Conservation (phyloP, 148 eudicot species). For the Amaranthus palmeri region DNA sequence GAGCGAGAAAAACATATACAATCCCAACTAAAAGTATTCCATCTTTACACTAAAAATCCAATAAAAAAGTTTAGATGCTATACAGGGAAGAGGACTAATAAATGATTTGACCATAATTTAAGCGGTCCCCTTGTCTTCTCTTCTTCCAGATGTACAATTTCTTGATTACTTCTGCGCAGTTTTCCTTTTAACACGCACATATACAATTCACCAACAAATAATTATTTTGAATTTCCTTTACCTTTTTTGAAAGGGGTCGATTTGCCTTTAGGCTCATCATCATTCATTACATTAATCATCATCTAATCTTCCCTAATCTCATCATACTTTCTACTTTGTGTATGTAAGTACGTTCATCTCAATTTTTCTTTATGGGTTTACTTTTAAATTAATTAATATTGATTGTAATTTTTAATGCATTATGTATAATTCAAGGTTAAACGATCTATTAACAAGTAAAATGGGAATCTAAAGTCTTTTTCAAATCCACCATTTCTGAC, state of each 20-base stretch:
- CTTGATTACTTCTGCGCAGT: background rate
- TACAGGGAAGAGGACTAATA: background rate
- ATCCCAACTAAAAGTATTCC: background rate
- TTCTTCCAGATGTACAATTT: slow-evolving; percentile 5
- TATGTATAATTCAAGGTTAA: background rate
- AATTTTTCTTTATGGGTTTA: background rate
- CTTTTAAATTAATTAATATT: background rate
- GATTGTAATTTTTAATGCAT: slow-evolving; percentile 12
- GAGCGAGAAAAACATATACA: background rate
- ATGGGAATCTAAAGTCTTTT: slow-evolving; percentile 13
- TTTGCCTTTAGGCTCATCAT: slow-evolving; percentile 17
- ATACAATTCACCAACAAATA: background rate
- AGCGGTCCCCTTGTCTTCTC: slow-evolving; percentile 20
- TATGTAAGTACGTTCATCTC: slow-evolving; percentile 9
- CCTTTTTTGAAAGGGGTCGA: background rate
- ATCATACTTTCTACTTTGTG: slow-evolving; percentile 6
- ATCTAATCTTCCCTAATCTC: background rate
- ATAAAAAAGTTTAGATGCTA: no score
- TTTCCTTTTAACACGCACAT: background rate
- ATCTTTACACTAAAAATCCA: no score
- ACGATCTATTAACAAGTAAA: background rate
- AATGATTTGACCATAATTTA: slow-evolving; percentile 6
- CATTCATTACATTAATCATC: slow-evolving; percentile 2
- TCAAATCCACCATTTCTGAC: slow-evolving; percentile 25
- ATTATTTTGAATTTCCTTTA: background rate